phyloP scores from a whole-genome alignment of 2,329 filamentous ascomycete genomes.

The Elsinoe australis region DNA sequence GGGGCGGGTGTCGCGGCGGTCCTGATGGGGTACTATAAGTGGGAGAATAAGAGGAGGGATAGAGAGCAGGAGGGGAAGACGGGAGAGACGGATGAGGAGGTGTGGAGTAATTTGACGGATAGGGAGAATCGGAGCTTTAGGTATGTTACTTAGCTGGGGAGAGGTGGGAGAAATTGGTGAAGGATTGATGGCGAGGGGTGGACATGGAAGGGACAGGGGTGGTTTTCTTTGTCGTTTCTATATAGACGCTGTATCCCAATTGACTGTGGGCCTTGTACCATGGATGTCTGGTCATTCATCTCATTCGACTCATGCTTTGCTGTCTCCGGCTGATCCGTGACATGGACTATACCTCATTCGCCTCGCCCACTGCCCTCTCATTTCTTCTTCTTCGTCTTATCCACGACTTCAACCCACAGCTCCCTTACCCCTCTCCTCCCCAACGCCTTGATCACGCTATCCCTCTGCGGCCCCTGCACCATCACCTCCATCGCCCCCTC shows the following conservation, averaged over 20 bases:
- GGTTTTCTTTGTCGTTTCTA: no score
- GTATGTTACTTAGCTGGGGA: no score
- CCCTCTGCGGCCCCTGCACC: constrained; percentile 59
- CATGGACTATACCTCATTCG: neutral
- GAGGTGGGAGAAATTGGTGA: no score
- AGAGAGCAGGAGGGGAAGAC: neutral
- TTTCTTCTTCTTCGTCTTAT: constrained; percentile 62
- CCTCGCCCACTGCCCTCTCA: constrained; percentile 17
- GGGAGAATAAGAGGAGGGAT: constrained; percentile 29
- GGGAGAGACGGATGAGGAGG: constrained; percentile 3
- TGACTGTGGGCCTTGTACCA: no score
- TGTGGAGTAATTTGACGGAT: constrained; percentile 7
- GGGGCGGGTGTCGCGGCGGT: constrained; percentile 30
- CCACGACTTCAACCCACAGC: constrained; percentile 56
- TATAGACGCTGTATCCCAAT: no score
- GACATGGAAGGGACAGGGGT: no score
- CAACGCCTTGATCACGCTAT: constrained; percentile 52
- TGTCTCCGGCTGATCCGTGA: no score
- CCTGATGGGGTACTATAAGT: constrained; percentile 43
- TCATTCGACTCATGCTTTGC: no score
- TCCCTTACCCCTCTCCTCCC: constrained; percentile 51
- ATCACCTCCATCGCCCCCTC: constrained; percentile 59
- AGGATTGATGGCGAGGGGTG: no score
- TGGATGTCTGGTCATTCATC: no score
- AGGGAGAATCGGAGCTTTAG: constrained; percentile 8